Conservation (phyloP, 371 early-diverging fungal genomes). For the Rhizopus microsporus region DNA sequence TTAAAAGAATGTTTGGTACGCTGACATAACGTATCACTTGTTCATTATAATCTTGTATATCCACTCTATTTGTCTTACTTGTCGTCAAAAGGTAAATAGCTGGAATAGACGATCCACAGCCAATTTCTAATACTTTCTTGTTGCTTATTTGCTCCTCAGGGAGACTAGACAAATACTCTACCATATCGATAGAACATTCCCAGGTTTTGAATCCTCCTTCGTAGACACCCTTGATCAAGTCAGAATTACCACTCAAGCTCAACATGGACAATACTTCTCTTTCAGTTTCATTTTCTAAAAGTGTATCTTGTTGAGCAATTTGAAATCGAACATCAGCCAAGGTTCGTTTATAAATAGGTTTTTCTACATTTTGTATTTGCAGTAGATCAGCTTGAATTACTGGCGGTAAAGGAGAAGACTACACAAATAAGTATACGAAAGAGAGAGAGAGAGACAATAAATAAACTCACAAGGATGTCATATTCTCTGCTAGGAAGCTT, state of each 20-base stretch:
- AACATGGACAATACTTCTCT: constrained; percentile 50
- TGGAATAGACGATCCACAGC: constrained; percentile 91
- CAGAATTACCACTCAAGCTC: constrained; percentile 64
- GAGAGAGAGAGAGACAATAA: background rate
- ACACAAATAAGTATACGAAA: constrained; percentile 1
- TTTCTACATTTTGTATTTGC: constrained; percentile 23
- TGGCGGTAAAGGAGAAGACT: constrained; percentile 38
- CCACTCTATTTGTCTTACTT: constrained; percentile 58
- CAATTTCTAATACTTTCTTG: constrained; percentile 77
- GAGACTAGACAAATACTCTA: constrained; percentile 60
- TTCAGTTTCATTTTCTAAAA: constrained; percentile 43
- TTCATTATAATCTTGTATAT: constrained; percentile 92
- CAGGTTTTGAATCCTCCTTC: constrained; percentile 97
- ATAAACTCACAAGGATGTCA: constrained; percentile 34
- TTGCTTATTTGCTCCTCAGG: constrained; percentile 41
- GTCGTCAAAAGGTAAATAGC: constrained; percentile 71
- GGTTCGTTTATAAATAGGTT: constrained; percentile 60
- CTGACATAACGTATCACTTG: constrained; percentile 87
- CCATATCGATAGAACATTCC: constrained; percentile 91
- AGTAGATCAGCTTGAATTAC: constrained; percentile 46
- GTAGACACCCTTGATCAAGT: constrained; percentile 85
- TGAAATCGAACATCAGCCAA: constrained; percentile 85
- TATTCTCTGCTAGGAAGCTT: constrained; percentile 37
- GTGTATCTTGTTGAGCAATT: constrained; percentile 71
- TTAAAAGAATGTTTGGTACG: constrained; percentile 86